Percentiles rank a stretch among this genome's conserved stretches.
Conservation (phyloP, 495 filamentous ascomycete genomes). For the Aspergillus kassunensis region DNA sequence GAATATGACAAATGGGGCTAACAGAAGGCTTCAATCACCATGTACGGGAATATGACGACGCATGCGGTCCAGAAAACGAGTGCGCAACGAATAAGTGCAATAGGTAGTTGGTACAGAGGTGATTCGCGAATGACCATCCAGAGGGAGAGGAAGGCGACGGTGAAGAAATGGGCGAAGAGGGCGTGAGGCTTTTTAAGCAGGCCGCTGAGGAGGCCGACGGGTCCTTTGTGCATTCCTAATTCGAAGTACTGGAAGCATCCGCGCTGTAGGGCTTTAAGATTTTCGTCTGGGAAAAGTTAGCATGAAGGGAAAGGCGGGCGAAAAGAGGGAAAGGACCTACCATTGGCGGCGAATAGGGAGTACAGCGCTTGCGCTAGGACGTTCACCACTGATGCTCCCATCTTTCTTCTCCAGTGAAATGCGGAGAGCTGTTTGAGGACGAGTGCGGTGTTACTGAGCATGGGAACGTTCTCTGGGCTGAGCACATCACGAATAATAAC, state of each 20-base stretch:
- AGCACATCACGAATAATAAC: constrained; percentile 70
- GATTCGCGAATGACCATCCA: constrained; percentile 64
- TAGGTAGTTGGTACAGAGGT: constrained; percentile 56
- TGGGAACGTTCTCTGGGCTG: constrained; percentile 59
- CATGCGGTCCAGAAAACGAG: constrained; percentile 83
- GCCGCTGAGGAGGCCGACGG: constrained; percentile 78
- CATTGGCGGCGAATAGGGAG: constrained; percentile 80
- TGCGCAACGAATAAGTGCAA: constrained; percentile 56
- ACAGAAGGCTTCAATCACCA: constrained; percentile 42
- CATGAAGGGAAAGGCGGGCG: neutral
- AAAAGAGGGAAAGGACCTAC: constrained; percentile 29
- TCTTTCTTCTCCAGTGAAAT: constrained; percentile 89
- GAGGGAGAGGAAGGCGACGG: constrained; percentile 83
- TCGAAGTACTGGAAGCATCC: constrained; percentile 96
- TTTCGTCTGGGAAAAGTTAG: constrained; percentile 44
- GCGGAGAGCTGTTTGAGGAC: constrained; percentile 64
- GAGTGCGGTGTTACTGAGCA: constrained; percentile 58
- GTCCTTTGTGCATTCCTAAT: constrained; percentile 69
- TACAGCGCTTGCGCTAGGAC: constrained; percentile 93
- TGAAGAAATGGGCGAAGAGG: constrained; percentile 90
- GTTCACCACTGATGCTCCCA: constrained; percentile 81
- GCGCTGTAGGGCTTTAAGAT: constrained; percentile 75
- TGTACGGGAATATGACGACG: constrained; percentile 82
- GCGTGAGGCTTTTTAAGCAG: constrained; percentile 72
- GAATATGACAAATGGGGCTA: constrained; percentile 1